Evolutionary conservation across 1,284 basidiomycete species (phyloP).

Genomic region (Thelephora terrestris): DNA sequence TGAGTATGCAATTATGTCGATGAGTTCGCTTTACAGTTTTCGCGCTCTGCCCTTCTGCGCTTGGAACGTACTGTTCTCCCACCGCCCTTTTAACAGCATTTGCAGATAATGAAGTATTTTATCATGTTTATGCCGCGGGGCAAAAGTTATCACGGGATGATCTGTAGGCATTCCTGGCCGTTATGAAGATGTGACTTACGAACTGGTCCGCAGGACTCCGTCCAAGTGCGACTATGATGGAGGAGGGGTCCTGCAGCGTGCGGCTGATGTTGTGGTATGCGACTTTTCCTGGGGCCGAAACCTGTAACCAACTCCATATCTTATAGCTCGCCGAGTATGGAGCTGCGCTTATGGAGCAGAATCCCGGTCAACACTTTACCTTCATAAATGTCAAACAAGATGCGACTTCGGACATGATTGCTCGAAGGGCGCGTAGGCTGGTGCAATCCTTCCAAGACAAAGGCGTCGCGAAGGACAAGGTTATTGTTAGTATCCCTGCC

Average conservation of each 20-base stretch:
- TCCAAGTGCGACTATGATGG: background rate
- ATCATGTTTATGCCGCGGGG: background rate
- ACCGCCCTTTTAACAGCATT: background rate
- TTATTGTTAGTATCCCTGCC: constrained; percentile 52
- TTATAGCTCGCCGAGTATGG: constrained; percentile 42
- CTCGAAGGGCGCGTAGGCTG: constrained; percentile 30
- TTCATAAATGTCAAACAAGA: constrained; percentile 38
- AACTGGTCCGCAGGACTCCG: background rate
- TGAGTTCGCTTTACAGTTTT: too few species aligned
- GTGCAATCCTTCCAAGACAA: constrained; percentile 30
- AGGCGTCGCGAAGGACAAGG: constrained; percentile 26
- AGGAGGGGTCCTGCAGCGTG: background rate
- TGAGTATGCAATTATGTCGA: too few species aligned
- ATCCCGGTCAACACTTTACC: constrained; percentile 37
- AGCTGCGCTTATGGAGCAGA: constrained; percentile 29
- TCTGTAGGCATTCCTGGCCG: background rate
- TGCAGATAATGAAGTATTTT: background rate
- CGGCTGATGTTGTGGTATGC: background rate
- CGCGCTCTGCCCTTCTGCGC: too few species aligned
- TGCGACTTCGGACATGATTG: constrained; percentile 26
- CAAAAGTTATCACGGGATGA: background rate
- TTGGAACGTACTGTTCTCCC: background rate
- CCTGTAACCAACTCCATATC: too few species aligned
- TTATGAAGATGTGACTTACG: background rate
- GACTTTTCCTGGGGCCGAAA: background rate